Base-by-base conservation (phyloP, 1,139 yeast species). In the Suhomyces coccinellae region DNA sequence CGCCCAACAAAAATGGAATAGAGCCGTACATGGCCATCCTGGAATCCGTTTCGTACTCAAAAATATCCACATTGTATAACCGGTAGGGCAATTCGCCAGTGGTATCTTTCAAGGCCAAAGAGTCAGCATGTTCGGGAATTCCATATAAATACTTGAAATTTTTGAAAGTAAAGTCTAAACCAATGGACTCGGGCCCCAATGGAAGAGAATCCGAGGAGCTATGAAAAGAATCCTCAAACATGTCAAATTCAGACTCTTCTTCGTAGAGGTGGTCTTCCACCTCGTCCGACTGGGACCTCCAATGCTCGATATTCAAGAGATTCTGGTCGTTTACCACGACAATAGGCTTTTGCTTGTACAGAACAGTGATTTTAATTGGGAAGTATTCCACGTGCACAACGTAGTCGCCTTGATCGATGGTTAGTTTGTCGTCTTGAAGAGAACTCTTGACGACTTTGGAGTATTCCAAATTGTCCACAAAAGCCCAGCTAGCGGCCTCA, bases 61-160 rank as follows among this genome's bases (percentile, higher is more conserved):
- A 93, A 39, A 91, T 91, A 59, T 93, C 99, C 27, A 91, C 97
- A 55, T 93, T 93, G 71, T 68, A 95, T 38, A 93, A 69, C 38
- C 99, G 75, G 65, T 93, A 93, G 1, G 98, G 98, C 36, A 62
- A 54, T 36, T 75, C 77, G 11, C 63, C 66, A 0, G 75, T 61
- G 0, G 97, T 89, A 53, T 87, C 93, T 47, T 82, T 77, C 53
- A 93, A 71, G 17, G 84, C 76, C 48, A 93, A 67, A 1, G 85
- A 71, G 55, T 88, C 96, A 0, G 98, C 91, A 61, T 93, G 99
- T 62, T 93, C 99, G 0, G 99, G 98, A 41, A 93, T 85, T 17
- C 99, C 99, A 60, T 81, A 93, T 0, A 89, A 85, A 55, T 85
- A 76, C 10, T 71, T 63, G 55, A 75, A 85, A 0, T 80, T 82